These are phyloP conservation scores for Hanseniaspora sp. DNA, from an alignment of 1,139 yeast species.

Conservation along the genomic window DNA sequence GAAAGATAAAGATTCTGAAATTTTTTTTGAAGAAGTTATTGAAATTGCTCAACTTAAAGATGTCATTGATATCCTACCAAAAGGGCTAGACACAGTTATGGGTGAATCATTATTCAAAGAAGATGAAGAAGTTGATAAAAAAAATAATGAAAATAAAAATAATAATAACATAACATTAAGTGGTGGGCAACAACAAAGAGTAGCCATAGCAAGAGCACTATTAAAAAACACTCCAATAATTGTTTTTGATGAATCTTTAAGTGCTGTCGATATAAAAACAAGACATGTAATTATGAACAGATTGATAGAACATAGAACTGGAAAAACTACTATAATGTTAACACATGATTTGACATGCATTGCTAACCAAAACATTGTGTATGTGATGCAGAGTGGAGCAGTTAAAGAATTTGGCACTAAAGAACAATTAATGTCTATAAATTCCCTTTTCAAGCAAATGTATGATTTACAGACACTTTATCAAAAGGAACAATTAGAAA, in stretches of 20 bases:
- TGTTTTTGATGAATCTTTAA: constrained; percentile 72
- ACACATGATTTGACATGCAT: constrained; percentile 67
- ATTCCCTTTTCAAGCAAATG: constrained; percentile 17
- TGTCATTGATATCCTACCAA: constrained; percentile 38
- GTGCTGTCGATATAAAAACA: constrained; percentile 57
- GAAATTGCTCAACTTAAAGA: constrained; percentile 42
- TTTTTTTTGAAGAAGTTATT: constrained; percentile 38
- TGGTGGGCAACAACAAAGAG: constrained; percentile 82
- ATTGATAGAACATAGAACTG: constrained; percentile 50
- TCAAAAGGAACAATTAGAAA: not conserved
- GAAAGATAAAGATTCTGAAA: constrained; percentile 22
- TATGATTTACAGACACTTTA: constrained; percentile 13
- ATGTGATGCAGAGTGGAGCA: constrained; percentile 48
- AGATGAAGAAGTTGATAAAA: not conserved
- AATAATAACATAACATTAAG: constrained; percentile 45
- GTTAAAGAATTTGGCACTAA: constrained; percentile 37
- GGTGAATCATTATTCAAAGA: constrained; percentile 24
- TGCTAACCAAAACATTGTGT: constrained; percentile 42
- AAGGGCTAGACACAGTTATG: constrained; percentile 45
- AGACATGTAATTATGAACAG: constrained; percentile 38
- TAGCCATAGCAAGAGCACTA: constrained; percentile 74
- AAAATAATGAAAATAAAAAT: constrained; percentile 27
- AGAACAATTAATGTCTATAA: constrained; percentile 26
- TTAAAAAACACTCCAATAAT: constrained; percentile 61
- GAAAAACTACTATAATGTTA: constrained; percentile 64